phyloP scores from a whole-genome alignment of 2,329 filamentous ascomycete species.

The Ceratocystis harringtonii region DNA sequence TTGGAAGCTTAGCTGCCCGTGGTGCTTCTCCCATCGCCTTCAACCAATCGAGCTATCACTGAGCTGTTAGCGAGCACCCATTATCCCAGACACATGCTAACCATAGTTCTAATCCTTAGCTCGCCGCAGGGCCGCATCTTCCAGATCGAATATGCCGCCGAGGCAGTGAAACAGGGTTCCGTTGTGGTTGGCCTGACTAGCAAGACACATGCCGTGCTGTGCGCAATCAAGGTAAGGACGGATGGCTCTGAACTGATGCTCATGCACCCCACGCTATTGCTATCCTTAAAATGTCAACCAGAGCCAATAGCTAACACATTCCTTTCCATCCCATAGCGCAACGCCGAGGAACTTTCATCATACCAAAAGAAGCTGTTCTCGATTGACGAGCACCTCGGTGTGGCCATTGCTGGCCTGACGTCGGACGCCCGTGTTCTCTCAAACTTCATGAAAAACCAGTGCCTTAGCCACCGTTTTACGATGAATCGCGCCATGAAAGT shows the following conservation, averaged over 20 bases:
- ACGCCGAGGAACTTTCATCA: slow-evolving; percentile 96
- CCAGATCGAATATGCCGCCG: slow-evolving; percentile 96
- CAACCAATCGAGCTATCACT: background rate
- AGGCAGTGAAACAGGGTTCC: slow-evolving; percentile 97
- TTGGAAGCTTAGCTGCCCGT: background rate
- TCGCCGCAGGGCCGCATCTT: slow-evolving; percentile 99
- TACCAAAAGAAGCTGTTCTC: slow-evolving; percentile 99
- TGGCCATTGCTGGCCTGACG: slow-evolving; percentile 90
- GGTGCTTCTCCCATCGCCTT: background rate
- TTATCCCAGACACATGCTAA: background rate
- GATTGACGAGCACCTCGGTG: slow-evolving; percentile 87
- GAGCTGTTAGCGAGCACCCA: background rate
- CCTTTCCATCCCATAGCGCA: slow-evolving; percentile 46
- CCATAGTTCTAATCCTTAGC: slow-evolving; percentile 34
- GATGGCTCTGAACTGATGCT: too few species aligned
- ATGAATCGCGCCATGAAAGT: slow-evolving; percentile 90
- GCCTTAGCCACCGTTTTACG: slow-evolving; percentile 83
- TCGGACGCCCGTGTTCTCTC: slow-evolving; percentile 96
- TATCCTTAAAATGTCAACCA: background rate
- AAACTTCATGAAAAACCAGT: slow-evolving; percentile 99
- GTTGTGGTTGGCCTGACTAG: slow-evolving; percentile 93
- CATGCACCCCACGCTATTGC: background rate
- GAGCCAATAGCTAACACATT: slow-evolving; percentile 4
- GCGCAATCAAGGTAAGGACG: slow-evolving; percentile 71
- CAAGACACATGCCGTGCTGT: slow-evolving; percentile 94